Base-by-base conservation (phyloP, 179 eudicot genomes). In the Spergularia azorica region DNA sequence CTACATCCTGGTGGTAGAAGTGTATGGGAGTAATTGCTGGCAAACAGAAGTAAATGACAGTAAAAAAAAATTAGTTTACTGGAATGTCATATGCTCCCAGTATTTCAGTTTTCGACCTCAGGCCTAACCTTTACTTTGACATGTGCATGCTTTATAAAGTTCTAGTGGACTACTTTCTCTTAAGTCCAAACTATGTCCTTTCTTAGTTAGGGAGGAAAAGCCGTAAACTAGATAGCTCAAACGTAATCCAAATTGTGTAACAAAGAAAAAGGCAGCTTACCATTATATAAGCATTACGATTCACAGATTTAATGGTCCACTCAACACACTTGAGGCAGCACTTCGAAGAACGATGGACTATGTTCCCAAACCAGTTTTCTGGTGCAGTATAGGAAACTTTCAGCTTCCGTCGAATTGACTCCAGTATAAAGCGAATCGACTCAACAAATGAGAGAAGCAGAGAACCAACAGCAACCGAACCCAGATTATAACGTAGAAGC, bases 211-310 rank as follows among this genome's bases (percentile, higher is more conserved):
- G 70, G 20, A 52, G 38, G 39, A 38, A 71, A 54, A 71, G 43
- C 3, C 16, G 32, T 4, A 43, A 6, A 43, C 32, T 26, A 26
- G 32, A 75, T 32, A 41, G 54, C 50, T 59, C 21, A 56, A n/a
- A 39, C 1, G 18, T 68, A 63, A 5, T 60, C 60, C 6, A 20
- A 41, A 55, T 26, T 21, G 38, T 39, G 43, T 43, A 65, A 69
- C 0, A 43, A 15, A 20, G 8, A 13, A 57, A 63, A 15, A 48
- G 55, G 5, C 63, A 63, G 13, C 85, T 78, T 84, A 95, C 99
- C 99, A 95, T 90, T 20, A 95, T 95, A 82, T 95, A 95, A 73
- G 98, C 97, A 81, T 95, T 93, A 62, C 92, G 97, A 84, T 95
- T 95, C 60, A 93, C 92, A 20, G 97, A 95, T 86, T 85, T 95